Conservation (phyloP, 2,329 filamentous ascomycete genomes). For the Pseudogymnoascus sp. region DNA sequence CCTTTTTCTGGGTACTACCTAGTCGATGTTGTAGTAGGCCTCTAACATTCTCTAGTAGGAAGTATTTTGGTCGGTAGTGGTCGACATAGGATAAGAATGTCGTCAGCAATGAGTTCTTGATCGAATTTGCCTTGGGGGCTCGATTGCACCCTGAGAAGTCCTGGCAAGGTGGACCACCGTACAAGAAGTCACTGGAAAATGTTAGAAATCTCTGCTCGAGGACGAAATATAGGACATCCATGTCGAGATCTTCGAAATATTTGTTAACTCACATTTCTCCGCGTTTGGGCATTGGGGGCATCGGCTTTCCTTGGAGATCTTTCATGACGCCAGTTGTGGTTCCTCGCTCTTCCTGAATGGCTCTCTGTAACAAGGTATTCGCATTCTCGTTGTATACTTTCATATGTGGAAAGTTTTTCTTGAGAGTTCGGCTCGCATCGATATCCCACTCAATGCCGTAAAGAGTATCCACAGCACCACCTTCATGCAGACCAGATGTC, state of each 20-base stretch:
- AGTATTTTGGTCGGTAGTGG: conserved; percentile 20
- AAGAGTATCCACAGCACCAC: neutral
- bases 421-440: neutral
- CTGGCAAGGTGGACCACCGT: conserved; percentile 17
- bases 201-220: neutral
- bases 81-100: conserved; percentile 18
- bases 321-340: conserved; percentile 1
- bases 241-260: neutral
- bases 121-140: conserved; percentile 12
- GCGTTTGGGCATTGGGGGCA: conserved; percentile 11
- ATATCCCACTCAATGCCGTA: conserved; percentile 6
- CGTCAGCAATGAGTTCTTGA: conserved; percentile 18
- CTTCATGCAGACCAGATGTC: neutral
- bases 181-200: conserved; percentile 12
- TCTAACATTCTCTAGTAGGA: conserved; percentile 21
- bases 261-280: conserved; percentile 11
- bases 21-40: conserved; percentile 12
- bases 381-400: conserved; percentile 13
- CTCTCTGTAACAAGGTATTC: conserved; percentile 12
- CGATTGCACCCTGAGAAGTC: conserved; percentile 15
- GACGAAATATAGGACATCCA: neutral
- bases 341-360: conserved; percentile 10
- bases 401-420: conserved; percentile 3
- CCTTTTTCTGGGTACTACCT: conserved; percentile 12
- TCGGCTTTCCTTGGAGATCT: conserved; percentile 10